phyloP scores from a whole-genome alignment of 345 rosid species.

The Salix caprea region DNA sequence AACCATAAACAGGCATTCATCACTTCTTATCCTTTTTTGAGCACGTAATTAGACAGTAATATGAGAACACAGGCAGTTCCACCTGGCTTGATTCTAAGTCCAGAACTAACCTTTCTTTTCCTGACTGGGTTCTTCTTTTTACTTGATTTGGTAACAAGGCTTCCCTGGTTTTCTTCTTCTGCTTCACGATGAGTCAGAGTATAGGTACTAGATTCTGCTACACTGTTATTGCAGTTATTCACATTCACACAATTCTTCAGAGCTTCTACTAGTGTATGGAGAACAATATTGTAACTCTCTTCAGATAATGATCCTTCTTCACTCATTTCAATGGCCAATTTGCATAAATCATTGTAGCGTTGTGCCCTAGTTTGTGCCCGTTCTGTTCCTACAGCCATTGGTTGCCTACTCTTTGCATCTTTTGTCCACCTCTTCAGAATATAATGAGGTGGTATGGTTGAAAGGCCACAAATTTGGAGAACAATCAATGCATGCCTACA shows the following conservation, averaged over 20 bases:
- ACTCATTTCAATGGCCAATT: constrained; percentile 43
- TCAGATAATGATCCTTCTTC: constrained; percentile 49
- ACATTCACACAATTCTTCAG: constrained; percentile 47
- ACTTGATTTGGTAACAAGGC: constrained; percentile 33
- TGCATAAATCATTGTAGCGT: constrained; percentile 47
- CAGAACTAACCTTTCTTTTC: constrained; percentile 48
- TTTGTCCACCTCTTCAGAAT: constrained; percentile 27
- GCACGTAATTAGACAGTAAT: not conserved
- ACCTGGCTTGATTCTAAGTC: not conserved
- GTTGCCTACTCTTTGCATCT: constrained; percentile 21
- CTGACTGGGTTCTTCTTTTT: constrained; percentile 47
- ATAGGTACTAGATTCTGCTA: constrained; percentile 32
- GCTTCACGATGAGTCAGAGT: constrained; percentile 25
- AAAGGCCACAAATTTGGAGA: constrained; percentile 25
- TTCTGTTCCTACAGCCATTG: not conserved
- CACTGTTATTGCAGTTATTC: constrained; percentile 36
- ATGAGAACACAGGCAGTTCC: not conserved
- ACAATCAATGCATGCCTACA: constrained; percentile 32
- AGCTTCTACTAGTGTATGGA: constrained; percentile 42
- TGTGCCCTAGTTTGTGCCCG: constrained; percentile 31
- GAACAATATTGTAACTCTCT: constrained; percentile 35
- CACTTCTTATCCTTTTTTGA: not conserved
- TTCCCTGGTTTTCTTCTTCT: constrained; percentile 39
- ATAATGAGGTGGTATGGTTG: constrained; percentile 20
- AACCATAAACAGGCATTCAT: not conserved